phyloP scores from a whole-genome alignment of 768 basidiomycete species.

The Neoboletus magnificus region DNA sequence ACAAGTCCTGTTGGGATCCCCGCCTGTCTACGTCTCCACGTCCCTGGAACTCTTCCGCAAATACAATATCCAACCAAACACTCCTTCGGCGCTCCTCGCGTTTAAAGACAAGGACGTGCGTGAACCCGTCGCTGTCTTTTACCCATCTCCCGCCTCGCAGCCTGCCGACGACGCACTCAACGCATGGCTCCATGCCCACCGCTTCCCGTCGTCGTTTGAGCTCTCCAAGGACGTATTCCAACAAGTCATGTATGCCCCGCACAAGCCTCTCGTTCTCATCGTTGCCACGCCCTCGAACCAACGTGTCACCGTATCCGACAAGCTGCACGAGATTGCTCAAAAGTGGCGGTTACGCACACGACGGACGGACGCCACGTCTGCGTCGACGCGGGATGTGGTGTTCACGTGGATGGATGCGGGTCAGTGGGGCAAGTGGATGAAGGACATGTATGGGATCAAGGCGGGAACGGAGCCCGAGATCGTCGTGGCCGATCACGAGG shows the following conservation, averaged over 20 bases:
- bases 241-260: constrained; percentile 78
- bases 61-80: constrained; percentile 34
- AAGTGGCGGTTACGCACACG: constrained; percentile 49
- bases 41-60: constrained; percentile 31
- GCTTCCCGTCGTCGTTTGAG: constrained; percentile 70
- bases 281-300: constrained; percentile 44
- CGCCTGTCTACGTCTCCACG: constrained; percentile 45
- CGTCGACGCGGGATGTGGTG: constrained; percentile 51
- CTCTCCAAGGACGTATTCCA: constrained; percentile 79
- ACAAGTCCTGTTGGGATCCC: constrained; percentile 46
- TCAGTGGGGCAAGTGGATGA: constrained; percentile 86
- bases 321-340: constrained; percentile 49
- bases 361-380: background rate
- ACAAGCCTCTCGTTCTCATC: constrained; percentile 76
- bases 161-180: constrained; percentile 23
- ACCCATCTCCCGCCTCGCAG: background rate
- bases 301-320: constrained; percentile 42
- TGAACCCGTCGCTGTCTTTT: constrained; percentile 45
- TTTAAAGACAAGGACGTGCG: constrained; percentile 56
- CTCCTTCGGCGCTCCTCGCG: constrained; percentile 63
- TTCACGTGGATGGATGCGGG: constrained; percentile 89
- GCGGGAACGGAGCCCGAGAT: constrained; percentile 34
- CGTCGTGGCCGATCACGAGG: constrained; percentile 76
- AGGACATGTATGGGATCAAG: constrained; percentile 81
- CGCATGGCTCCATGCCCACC: constrained; percentile 63